Percentiles rank a stretch among this genome's conserved stretches.
Conservation (phyloP, 495 filamentous ascomycete genomes). For the Umbilicaria muhlenbergii region DNA sequence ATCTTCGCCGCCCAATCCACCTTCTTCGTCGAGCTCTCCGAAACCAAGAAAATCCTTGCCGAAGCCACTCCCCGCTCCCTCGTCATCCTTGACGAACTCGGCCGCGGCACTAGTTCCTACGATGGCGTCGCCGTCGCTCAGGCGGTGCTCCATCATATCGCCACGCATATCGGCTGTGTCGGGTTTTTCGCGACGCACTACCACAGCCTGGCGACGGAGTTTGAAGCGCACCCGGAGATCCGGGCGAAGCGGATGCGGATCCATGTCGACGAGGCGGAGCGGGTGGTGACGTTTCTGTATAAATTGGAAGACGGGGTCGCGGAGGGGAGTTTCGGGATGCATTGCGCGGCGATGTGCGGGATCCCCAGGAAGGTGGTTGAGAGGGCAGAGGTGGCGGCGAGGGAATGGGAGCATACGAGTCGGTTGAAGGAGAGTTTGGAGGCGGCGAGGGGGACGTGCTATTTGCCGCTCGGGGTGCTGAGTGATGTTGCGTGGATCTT, state of each 20-base stretch:
- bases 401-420: slow-evolving; percentile 89
- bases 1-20: slow-evolving; percentile 97
- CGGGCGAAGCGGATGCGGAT: slow-evolving; percentile 80
- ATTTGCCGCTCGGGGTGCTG: slow-evolving; percentile 73
- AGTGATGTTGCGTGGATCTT: slow-evolving; percentile 84
- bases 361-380: slow-evolving; percentile 74
- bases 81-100: slow-evolving; percentile 95
- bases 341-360: slow-evolving; percentile 96
- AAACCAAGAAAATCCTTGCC: slow-evolving; percentile 95
- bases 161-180: slow-evolving; percentile 79
- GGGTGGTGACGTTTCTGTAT: slow-evolving; percentile 85
- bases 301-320: slow-evolving; percentile 90
- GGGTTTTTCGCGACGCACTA: slow-evolving; percentile 99
- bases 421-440: slow-evolving; percentile 79
- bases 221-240: slow-evolving; percentile 77
- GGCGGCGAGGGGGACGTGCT: slow-evolving; percentile 53
- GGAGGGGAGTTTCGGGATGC: slow-evolving; percentile 97
- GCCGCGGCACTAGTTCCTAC: slow-evolving; percentile 84
- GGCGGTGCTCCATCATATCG: slow-evolving; percentile 87
- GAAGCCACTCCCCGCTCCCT: slow-evolving; percentile 91
- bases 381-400: slow-evolving; percentile 76
- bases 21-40: slow-evolving; percentile 95
- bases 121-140: slow-evolving; percentile 95
- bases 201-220: slow-evolving; percentile 83
- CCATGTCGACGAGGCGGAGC: slow-evolving; percentile 70